Conservation (phyloP, 495 filamentous ascomycete genomes). For the Annulohypoxylon moriforme region DNA sequence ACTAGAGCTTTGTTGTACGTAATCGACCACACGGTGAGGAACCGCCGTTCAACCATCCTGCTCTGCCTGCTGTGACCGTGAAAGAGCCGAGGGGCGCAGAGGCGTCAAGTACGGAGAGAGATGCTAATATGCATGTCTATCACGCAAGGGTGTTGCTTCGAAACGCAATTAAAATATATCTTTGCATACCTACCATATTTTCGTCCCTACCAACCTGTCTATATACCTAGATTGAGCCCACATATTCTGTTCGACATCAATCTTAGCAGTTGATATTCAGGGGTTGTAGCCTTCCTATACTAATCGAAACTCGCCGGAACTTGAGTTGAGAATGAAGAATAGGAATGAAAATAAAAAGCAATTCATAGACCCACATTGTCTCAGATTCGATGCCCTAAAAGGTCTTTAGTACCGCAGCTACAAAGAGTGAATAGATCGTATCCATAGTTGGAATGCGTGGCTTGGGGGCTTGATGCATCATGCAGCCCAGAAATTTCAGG, state of each 20-base stretch:
- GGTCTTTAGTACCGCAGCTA: background rate
- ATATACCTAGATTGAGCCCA: background rate
- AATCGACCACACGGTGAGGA: constrained; percentile 35
- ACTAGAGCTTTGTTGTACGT: constrained; percentile 44
- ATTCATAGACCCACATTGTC: background rate
- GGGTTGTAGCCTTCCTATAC: background rate
- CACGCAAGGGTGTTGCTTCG: constrained; percentile 9
- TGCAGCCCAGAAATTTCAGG: constrained; percentile 18
- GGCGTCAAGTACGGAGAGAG: constrained; percentile 1
- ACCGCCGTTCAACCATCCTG: constrained; percentile 7
- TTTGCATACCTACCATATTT: constrained; percentile 13
- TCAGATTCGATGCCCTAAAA: constrained; percentile 4
- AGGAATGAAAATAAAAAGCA: background rate
- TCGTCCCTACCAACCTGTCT: background rate
- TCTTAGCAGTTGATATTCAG: constrained; percentile 12
- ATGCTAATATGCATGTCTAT: constrained; percentile 26
- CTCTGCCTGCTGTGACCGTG: constrained; percentile 21
- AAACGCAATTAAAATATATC: constrained; percentile 13
- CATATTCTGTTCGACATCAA: background rate
- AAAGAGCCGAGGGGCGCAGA: constrained; percentile 9
- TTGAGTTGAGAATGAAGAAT: constrained; percentile 15
- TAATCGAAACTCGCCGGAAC: background rate
- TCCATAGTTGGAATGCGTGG: constrained; percentile 17
- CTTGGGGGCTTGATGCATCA: constrained; percentile 23
- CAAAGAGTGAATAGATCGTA: background rate